Conservation (phyloP, 768 basidiomycete genomes). For the Stropharia rugosoannulata region DNA sequence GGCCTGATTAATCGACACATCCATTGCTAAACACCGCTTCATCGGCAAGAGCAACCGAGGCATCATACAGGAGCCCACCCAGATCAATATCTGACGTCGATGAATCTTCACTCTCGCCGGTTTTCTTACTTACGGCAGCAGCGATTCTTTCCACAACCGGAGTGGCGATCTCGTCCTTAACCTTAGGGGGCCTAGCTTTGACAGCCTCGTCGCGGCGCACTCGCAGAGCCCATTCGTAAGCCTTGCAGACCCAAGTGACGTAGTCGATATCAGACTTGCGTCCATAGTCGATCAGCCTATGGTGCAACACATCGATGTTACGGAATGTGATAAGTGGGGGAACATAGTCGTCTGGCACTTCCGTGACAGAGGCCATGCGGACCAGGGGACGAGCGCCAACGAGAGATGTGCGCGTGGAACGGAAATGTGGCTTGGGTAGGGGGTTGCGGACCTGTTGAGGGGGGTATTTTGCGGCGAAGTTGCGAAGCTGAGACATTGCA, state of each 20-base stretch:
- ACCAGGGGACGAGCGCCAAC: conserved; percentile 63
- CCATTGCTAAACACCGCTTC: too few relatives aligned
- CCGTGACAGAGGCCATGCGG: conserved; percentile 56
- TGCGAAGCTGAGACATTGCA: conserved; percentile 55
- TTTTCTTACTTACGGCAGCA: background rate
- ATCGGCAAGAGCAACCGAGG: too few relatives aligned
- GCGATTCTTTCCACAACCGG: background rate
- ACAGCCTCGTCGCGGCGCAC: conserved; percentile 54
- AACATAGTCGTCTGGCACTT: conserved; percentile 73
- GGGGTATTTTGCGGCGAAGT: conserved; percentile 67
- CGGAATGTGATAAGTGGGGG: conserved; percentile 77
- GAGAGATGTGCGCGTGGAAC: conserved; percentile 60
- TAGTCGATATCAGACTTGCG: conserved; percentile 55
- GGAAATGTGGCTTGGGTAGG: conserved; percentile 43
- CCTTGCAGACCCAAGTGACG: conserved; percentile 70
- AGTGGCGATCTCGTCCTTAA: background rate
- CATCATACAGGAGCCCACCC: too few relatives aligned
- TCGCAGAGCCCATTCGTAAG: conserved; percentile 70
- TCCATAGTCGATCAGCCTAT: conserved; percentile 54
- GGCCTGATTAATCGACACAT: too few relatives aligned
- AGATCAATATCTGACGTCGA: too few relatives aligned
- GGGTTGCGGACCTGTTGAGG: conserved; percentile 47
- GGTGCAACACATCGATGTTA: conserved; percentile 80
- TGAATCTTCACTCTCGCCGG: background rate
- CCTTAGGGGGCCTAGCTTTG: conserved; percentile 19